A percentile compares a stretch with the other conserved stretches of the same genome.
Conservation (phyloP, 2,329 filamentous ascomycete genomes). For the Fusarium sp. region DNA sequence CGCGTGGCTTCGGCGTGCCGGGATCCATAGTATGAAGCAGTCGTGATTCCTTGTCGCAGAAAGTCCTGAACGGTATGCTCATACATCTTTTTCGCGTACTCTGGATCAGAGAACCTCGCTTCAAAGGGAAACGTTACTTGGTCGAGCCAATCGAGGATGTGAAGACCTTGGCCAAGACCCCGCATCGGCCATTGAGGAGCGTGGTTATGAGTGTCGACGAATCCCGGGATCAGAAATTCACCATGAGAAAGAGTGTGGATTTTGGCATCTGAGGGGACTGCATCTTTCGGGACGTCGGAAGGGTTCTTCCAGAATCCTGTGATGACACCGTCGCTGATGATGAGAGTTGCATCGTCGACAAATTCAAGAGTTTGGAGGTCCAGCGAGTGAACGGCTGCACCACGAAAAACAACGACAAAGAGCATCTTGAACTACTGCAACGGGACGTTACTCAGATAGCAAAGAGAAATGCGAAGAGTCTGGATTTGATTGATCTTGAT, state of each 20-base stretch:
- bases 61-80: slow-evolving; percentile 8
- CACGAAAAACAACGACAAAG: not conserved
- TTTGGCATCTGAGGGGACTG: not conserved
- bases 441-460: accelerated
- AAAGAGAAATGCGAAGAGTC: not conserved
- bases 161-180: slow-evolving; percentile 59
- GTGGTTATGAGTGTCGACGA: slow-evolving; percentile 75
- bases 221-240: slow-evolving; percentile 57
- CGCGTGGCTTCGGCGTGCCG: slow-evolving; percentile 11
- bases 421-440: not conserved
- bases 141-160: slow-evolving; percentile 71
- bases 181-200: slow-evolving; percentile 66
- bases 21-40: slow-evolving; percentile 16
- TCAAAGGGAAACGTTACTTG: slow-evolving; percentile 65
- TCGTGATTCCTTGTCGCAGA: slow-evolving; percentile 10
- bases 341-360: not conserved
- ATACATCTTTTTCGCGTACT: slow-evolving; percentile 3
- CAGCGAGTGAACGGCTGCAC: not conserved
- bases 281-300: not conserved
- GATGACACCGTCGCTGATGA: not conserved
- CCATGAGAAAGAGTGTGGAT: accelerated
- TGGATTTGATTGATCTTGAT: not conserved
- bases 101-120: slow-evolving; percentile 3
- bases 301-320: not conserved
- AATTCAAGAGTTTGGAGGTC: not conserved